Evolutionary conservation across 345 rosid genomes (phyloP).

Genomic region (Syzygium jambos): DNA sequence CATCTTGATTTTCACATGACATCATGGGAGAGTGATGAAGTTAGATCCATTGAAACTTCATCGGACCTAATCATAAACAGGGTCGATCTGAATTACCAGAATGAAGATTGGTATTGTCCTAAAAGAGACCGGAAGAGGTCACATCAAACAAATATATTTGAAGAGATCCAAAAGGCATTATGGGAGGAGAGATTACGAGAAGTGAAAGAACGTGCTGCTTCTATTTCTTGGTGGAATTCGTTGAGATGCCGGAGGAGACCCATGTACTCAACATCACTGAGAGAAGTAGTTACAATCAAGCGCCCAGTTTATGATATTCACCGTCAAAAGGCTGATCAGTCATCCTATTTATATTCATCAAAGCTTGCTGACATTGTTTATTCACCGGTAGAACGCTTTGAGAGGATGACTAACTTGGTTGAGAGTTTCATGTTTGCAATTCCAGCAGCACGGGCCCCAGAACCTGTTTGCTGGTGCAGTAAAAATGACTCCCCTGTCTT

Average conservation of each 20-base stretch:
- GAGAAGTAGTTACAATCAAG: slow-evolving; percentile 45
- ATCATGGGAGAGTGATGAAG: slow-evolving; percentile 88
- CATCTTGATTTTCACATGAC: slow-evolving; percentile 70
- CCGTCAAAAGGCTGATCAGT: slow-evolving; percentile 32
- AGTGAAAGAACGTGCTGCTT: slow-evolving; percentile 62
- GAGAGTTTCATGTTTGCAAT: slow-evolving; percentile 92
- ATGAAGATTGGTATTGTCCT: slow-evolving; percentile 27
- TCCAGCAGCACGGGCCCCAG: slow-evolving; percentile 86
- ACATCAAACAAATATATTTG: slow-evolving; percentile 72
- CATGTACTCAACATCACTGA: slow-evolving; percentile 61
- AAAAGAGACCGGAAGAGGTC: slow-evolving; percentile 21
- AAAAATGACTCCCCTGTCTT: slow-evolving; percentile 51
- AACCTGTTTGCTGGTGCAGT: slow-evolving; percentile 85
- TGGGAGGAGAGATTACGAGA: slow-evolving; percentile 72
- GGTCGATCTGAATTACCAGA: slow-evolving; percentile 21
- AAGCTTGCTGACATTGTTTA: slow-evolving; percentile 74
- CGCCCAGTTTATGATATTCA: slow-evolving; percentile 56
- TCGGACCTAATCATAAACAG: slow-evolving; percentile 51
- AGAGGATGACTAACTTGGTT: slow-evolving; percentile 63
- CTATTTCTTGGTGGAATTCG: slow-evolving; percentile 99
- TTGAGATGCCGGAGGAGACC: slow-evolving; percentile 89
- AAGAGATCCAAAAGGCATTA: slow-evolving; percentile 70
- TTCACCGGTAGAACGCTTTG: slow-evolving; percentile 84
- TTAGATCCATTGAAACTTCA: slow-evolving; percentile 67
- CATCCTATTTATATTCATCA: slow-evolving; percentile 54